phyloP scores from a whole-genome alignment of 345 rosid genomes.

The Salix purpurea region DNA sequence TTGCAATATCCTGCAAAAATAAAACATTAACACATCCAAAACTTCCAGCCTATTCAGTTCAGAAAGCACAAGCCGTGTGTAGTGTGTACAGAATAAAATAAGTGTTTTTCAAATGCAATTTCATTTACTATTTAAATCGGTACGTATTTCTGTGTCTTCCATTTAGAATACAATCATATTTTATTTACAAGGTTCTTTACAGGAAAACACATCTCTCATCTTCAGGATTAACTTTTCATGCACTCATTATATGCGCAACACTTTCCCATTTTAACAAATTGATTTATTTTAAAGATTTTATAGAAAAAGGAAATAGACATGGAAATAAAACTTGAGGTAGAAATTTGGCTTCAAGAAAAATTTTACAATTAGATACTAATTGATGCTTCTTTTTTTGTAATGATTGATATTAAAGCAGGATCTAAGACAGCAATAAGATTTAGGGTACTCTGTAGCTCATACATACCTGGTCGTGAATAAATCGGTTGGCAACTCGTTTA shows the following conservation, averaged over 20 bases:
- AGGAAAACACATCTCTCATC: neutral
- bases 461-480: constrained; percentile 88
- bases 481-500: constrained; percentile 88
- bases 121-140: neutral
- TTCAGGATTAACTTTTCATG: neutral
- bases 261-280: neutral
- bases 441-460: neutral
- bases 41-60: neutral
- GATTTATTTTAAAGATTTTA: neutral
- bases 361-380: neutral
- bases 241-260: neutral
- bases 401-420: neutral
- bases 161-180: neutral
- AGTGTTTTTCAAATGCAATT: neutral
- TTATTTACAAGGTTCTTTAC: neutral
- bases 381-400: neutral
- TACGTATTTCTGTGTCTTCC: neutral
- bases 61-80: neutral
- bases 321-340: neutral
- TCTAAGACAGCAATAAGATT: neutral
- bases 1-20: constrained; percentile 72
- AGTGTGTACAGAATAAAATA: neutral
- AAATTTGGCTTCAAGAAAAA: neutral
- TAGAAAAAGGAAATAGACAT: neutral
- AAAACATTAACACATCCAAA: neutral